A percentile compares a stretch with the other conserved stretches of the same genome.
Evolutionary conservation across 2,329 filamentous ascomycete species (phyloP).

Genomic region (Juglanconis sp.): DNA sequence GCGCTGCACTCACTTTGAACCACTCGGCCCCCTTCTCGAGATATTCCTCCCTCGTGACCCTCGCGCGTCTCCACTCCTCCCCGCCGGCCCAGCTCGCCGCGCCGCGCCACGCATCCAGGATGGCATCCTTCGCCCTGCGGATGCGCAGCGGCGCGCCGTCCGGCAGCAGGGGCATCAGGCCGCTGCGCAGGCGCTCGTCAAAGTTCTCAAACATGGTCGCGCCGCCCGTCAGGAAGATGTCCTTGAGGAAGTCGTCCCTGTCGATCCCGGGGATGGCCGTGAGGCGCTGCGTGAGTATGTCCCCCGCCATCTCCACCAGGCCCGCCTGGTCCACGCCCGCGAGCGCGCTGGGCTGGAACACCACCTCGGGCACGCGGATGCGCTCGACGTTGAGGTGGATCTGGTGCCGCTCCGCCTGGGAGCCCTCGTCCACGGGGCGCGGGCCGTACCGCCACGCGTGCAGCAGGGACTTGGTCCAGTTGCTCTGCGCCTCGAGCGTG

Average conservation of each 20-base stretch:
- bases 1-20: slow-evolving; percentile 65
- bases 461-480: slow-evolving; percentile 90
- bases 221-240: slow-evolving; percentile 94
- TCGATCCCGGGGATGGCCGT: slow-evolving; percentile 44
- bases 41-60: slow-evolving; percentile 79
- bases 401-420: slow-evolving; percentile 77
- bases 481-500: slow-evolving; percentile 85
- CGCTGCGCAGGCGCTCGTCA: slow-evolving; percentile 73
- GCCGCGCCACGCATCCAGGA: slow-evolving; percentile 90
- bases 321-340: slow-evolving; percentile 92
- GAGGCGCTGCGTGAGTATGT: slow-evolving; percentile 83
- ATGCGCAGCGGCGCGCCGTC: slow-evolving; percentile 65
- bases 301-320: slow-evolving; percentile 84
- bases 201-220: slow-evolving; percentile 84
- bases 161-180: slow-evolving; percentile 70
- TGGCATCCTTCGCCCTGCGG: slow-evolving; percentile 69
- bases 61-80: slow-evolving; percentile 57
- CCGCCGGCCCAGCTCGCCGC: slow-evolving; percentile 79
- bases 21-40: slow-evolving; percentile 91
- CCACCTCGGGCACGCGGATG: slow-evolving; percentile 87
- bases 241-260: slow-evolving; percentile 70
- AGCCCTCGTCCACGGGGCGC: slow-evolving; percentile 77
- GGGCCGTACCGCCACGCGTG: slow-evolving; percentile 89
- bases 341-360: slow-evolving; percentile 82
- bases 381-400: slow-evolving; percentile 95